These are phyloP conservation scores for Ophiorrhiza pumila DNA, from an alignment of 257 asterid genomes.

Conservation along the genomic window DNA sequence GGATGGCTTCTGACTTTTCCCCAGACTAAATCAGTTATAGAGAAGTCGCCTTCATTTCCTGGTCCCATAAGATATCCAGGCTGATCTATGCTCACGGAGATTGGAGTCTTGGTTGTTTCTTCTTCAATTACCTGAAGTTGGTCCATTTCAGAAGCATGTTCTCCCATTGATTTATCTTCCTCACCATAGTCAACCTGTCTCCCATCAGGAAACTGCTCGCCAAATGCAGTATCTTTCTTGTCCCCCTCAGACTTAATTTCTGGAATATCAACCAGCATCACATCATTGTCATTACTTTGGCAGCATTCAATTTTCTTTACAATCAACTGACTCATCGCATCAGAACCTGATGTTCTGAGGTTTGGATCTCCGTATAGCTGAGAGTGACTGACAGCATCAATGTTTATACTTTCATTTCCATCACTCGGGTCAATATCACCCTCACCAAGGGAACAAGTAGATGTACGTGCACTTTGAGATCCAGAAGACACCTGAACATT, in stretches of 20 bases:
- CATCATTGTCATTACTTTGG: conserved; percentile 27
- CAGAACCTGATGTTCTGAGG: conserved; percentile 11
- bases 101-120: conserved; percentile 26
- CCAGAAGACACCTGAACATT: conserved; percentile 9
- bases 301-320: conserved; percentile 29
- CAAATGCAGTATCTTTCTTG: conserved; percentile 36
- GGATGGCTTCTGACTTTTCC: conserved; percentile 98
- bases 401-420: conserved; percentile 10
- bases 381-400: conserved; percentile 10
- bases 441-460: conserved; percentile 12
- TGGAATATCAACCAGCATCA: conserved; percentile 30
- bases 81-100: conserved; percentile 40
- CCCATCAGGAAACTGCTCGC: conserved; percentile 23
- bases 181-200: conserved; percentile 27
- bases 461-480: conserved; percentile 15
- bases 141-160: conserved; percentile 37
- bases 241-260: conserved; percentile 33
- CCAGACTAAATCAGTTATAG: conserved; percentile 84
- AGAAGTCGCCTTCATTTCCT: conserved; percentile 45
- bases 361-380: conserved; percentile 21
- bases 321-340: conserved; percentile 15
- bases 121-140: conserved; percentile 25
- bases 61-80: conserved; percentile 54
- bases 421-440: conserved; percentile 19
- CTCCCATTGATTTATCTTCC: conserved; percentile 29